Evolutionary conservation across 73 alveolate species (phyloP).

Genomic region (Paramecium sonneborni): DNA sequence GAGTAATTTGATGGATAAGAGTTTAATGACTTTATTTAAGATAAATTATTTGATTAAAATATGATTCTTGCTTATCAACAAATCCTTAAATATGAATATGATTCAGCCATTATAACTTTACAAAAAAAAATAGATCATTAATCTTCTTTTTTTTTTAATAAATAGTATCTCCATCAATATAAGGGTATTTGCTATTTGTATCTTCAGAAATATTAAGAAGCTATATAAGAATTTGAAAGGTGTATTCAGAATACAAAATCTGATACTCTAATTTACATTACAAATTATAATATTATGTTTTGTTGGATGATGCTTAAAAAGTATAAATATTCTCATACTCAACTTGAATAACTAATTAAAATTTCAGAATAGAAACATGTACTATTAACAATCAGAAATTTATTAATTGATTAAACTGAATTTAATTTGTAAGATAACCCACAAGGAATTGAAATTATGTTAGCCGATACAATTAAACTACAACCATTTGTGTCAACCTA

Average conservation of each 20-base stretch:
- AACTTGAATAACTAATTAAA: constrained; percentile 1
- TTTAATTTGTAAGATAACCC: background rate
- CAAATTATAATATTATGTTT: constrained; percentile 11
- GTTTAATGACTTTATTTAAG: background rate
- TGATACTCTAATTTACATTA: background rate
- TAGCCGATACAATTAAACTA: background rate
- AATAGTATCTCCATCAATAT: background rate
- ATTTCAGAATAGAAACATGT: background rate
- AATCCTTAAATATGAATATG: background rate
- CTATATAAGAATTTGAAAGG: constrained; percentile 9
- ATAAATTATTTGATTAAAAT: background rate
- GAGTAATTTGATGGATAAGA: background rate
- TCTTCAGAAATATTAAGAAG: background rate
- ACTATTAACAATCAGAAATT: background rate
- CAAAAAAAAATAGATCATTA: background rate
- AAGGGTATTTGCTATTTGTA: background rate
- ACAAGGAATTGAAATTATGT: background rate
- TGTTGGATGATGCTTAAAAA: constrained; percentile 39
- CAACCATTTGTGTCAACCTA: background rate
- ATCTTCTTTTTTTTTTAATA: background rate
- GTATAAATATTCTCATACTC: background rate
- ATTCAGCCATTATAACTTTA: background rate
- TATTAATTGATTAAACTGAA: background rate
- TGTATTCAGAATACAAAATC: background rate
- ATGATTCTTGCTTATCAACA: background rate